These are phyloP conservation scores for Puccinellia tenuiflora DNA, from an alignment of 176 grass and related monocot species.

Conservation along the genomic window DNA sequence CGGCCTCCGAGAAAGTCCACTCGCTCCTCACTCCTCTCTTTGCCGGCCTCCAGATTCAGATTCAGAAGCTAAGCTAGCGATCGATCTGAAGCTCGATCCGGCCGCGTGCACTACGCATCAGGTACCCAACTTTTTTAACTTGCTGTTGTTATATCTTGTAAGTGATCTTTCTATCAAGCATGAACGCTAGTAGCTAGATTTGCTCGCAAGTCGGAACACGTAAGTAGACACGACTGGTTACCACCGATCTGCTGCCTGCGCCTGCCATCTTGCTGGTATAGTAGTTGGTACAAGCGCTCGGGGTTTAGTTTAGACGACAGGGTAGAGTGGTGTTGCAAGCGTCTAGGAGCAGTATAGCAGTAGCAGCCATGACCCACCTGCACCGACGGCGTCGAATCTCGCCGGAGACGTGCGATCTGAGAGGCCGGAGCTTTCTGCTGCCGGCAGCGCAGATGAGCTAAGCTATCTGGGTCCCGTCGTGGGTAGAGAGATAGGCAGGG, in stretches of 20 bases:
- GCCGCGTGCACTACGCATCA: not conserved
- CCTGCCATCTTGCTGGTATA: not conserved
- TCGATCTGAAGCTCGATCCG: not conserved
- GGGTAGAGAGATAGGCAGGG: not conserved
- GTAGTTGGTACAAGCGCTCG: not conserved
- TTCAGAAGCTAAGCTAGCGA: not conserved
- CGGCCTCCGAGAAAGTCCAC: not conserved
- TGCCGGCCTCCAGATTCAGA: not conserved
- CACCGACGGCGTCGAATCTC: not conserved
- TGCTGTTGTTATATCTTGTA: not conserved
- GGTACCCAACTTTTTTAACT: not conserved
- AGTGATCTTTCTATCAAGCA: not conserved
- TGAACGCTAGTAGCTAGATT: not conserved
- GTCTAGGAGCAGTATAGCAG: not conserved
- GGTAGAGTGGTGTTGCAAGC: not conserved
- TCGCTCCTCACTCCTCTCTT: not conserved
- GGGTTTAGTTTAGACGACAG: not conserved
- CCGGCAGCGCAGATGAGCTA: not conserved
- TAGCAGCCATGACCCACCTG: not conserved
- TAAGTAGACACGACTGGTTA: too few relatives aligned
- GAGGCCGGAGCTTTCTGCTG: too few relatives aligned
- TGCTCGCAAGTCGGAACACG: too few relatives aligned
- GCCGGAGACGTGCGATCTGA: not conserved
- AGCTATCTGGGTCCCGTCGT: not conserved
- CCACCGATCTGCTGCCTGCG: too few relatives aligned